A percentile compares a stretch with the other conserved stretches of the same genome.
Evolutionary conservation across 2,329 filamentous ascomycete species (phyloP).

Genomic region (Fusarium sp.): DNA sequence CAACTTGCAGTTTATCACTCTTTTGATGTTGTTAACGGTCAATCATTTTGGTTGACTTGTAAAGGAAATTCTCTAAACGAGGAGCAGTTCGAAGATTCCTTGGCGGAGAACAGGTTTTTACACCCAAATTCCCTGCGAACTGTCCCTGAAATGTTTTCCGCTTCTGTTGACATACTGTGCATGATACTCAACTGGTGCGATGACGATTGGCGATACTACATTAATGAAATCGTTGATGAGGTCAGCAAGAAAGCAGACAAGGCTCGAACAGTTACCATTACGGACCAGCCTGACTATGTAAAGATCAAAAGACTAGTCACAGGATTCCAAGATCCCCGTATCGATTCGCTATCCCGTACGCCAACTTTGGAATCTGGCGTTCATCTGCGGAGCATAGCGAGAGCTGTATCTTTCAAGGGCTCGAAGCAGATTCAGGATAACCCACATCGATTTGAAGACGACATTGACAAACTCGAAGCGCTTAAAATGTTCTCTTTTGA

Average conservation of each 20-base stretch:
- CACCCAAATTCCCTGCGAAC: background rate
- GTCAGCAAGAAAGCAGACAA: constrained; percentile 7
- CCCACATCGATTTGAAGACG: background rate
- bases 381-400: background rate
- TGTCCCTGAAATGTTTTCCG: background rate
- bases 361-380: background rate
- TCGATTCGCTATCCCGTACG: too few relatives aligned
- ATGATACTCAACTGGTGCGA: constrained; percentile 38
- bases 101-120: background rate
- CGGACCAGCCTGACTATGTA: background rate
- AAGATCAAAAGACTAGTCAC: background rate
- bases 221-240: constrained; percentile 21
- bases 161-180: constrained; percentile 9
- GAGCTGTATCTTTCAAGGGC: background rate
- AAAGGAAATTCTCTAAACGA: constrained; percentile 30
- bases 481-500: constrained; percentile 9
- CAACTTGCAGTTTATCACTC: constrained; percentile 40
- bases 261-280: constrained; percentile 10
- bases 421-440: background rate
- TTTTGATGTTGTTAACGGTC: constrained; percentile 23
- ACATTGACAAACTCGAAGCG: background rate
- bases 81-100: constrained; percentile 1
- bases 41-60: constrained; percentile 19
- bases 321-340: too few relatives aligned
- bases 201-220: constrained; percentile 32